Evolutionary conservation across 495 filamentous ascomycete genomes (phyloP).

Genomic region (Tuber brumale): DNA sequence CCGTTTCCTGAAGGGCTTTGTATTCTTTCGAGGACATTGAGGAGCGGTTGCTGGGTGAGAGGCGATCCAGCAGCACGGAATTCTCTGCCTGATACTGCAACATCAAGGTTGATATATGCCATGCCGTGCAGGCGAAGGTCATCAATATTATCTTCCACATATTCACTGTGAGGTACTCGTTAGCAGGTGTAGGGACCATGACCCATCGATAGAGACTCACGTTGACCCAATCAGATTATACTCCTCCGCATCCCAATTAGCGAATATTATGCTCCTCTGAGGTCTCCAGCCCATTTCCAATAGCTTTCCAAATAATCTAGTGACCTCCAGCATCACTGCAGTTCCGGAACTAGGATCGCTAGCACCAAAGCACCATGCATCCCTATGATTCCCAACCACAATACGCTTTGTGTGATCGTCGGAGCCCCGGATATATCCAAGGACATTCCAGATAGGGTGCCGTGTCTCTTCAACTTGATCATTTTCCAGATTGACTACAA

Average conservation of each 20-base stretch:
- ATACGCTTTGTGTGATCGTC: slow-evolving; percentile 80
- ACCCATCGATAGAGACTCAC: slow-evolving; percentile 18
- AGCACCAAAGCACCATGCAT: slow-evolving; percentile 87
- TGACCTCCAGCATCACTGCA: slow-evolving; percentile 81
- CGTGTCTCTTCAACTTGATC: slow-evolving; percentile 74
- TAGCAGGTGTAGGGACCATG: not conserved
- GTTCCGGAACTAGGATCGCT: slow-evolving; percentile 81
- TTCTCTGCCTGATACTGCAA: slow-evolving; percentile 65
- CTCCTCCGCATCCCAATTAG: slow-evolving; percentile 88
- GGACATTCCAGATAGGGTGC: slow-evolving; percentile 83
- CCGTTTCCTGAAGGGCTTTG: slow-evolving; percentile 63
- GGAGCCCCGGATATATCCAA: slow-evolving; percentile 71
- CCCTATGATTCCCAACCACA: slow-evolving; percentile 88
- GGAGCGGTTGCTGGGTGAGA: slow-evolving; percentile 62
- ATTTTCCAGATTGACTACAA: slow-evolving; percentile 76
- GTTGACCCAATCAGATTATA: slow-evolving; percentile 94
- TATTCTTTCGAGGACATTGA: slow-evolving; percentile 65
- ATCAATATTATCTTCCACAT: slow-evolving; percentile 64
- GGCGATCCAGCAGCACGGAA: slow-evolving; percentile 76
- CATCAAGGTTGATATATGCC: slow-evolving; percentile 88
- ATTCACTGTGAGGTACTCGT: slow-evolving; percentile 51
- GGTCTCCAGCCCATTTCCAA: slow-evolving; percentile 73
- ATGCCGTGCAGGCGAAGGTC: slow-evolving; percentile 56
- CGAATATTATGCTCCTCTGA: slow-evolving; percentile 86
- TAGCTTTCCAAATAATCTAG: slow-evolving; percentile 74